Percentiles rank a stretch among this genome's conserved stretches.
phyloP scores from a whole-genome alignment of 179 eudicot species.

The Silene vulgaris region DNA sequence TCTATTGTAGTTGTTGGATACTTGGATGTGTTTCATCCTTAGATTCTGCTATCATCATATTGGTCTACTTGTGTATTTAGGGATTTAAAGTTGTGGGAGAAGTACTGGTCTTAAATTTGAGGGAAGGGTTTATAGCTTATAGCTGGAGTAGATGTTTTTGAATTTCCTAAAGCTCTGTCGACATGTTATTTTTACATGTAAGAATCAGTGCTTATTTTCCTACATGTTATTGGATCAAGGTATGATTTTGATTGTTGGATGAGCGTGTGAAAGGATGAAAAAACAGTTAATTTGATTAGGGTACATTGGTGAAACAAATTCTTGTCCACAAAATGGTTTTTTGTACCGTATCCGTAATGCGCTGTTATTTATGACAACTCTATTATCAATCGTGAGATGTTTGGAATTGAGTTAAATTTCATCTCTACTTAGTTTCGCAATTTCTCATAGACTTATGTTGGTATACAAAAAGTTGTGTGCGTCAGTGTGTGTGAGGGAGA shows the following conservation, averaged over 20 bases:
- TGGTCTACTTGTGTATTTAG: background rate
- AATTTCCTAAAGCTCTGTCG: too few relatives aligned
- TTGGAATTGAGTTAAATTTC: background rate
- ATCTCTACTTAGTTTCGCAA: background rate
- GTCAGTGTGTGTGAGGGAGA: background rate
- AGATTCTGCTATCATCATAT: background rate
- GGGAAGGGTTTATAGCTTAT: background rate
- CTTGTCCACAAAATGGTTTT: background rate
- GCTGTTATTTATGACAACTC: background rate
- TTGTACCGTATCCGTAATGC: background rate
- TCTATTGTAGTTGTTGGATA: background rate
- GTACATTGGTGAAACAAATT: background rate
- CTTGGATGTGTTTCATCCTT: too few relatives aligned
- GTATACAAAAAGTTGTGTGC: background rate
- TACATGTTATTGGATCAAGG: background rate
- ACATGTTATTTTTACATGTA: too few relatives aligned
- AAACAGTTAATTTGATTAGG: background rate
- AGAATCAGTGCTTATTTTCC: background rate
- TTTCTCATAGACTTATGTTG: background rate
- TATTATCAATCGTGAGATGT: background rate
- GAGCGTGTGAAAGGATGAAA: background rate
- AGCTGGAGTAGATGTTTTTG: background rate
- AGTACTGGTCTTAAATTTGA: background rate
- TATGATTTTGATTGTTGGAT: background rate
- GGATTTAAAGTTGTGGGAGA: background rate